Evolutionary conservation across 495 filamentous ascomycete genomes (phyloP).

Genomic region (Annulohypoxylon stygium): DNA sequence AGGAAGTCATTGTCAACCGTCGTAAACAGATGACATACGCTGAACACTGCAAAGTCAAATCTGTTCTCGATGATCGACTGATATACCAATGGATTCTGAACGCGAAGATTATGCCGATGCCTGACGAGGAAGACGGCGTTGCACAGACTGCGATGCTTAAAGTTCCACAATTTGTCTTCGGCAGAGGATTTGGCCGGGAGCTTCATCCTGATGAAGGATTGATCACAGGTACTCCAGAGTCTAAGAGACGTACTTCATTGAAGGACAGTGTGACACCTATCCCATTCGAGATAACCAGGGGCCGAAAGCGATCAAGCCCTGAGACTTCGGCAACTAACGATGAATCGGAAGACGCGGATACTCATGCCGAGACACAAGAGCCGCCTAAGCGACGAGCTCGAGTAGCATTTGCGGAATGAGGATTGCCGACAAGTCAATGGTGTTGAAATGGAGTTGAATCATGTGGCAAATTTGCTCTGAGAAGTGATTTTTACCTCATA

Average conservation of each 20-base stretch:
- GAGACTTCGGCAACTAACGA: slow-evolving; percentile 1
- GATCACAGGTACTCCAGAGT: slow-evolving; percentile 43
- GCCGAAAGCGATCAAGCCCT: slow-evolving; percentile 35
- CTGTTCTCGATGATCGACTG: slow-evolving; percentile 78
- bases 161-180: slow-evolving; percentile 71
- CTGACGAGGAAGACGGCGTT: slow-evolving; percentile 58
- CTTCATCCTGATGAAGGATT: slow-evolving; percentile 56
- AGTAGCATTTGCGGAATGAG: slow-evolving; percentile 31
- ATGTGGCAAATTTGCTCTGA: background rate
- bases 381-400: slow-evolving; percentile 22
- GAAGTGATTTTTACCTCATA: background rate
- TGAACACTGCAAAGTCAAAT: slow-evolving; percentile 76
- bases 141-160: slow-evolving; percentile 69
- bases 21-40: slow-evolving; percentile 80
- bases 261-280: background rate
- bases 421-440: background rate
- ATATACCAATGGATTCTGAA: slow-evolving; percentile 86
- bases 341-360: background rate
- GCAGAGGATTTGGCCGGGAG: slow-evolving; percentile 56
- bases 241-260: slow-evolving; percentile 17
- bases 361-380: background rate
- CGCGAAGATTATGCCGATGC: slow-evolving; percentile 73
- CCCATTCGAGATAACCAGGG: slow-evolving; percentile 18
- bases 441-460: background rate
- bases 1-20: slow-evolving; percentile 84